phyloP scores from a whole-genome alignment of 805 yeast species.

The Zygoascus tannicola region DNA sequence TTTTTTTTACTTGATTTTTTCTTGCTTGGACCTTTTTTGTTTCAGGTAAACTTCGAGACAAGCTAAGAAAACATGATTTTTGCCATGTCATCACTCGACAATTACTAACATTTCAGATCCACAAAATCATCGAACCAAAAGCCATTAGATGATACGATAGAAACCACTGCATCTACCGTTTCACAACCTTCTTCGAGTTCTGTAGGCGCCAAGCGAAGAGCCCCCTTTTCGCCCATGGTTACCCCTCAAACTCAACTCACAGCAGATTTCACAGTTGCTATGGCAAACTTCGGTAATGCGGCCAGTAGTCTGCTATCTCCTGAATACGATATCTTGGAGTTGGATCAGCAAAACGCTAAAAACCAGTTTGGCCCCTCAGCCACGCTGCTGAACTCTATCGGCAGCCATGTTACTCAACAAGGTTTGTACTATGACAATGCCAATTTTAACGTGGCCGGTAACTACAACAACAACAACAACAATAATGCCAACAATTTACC shows the following conservation, averaged over 20 bases:
- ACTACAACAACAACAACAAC: background rate
- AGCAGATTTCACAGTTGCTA: background rate
- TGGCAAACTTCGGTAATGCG: background rate
- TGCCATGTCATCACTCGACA: too few relatives aligned
- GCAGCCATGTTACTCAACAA: background rate
- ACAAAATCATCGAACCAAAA: background rate
- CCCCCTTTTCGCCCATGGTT: constrained; percentile 2
- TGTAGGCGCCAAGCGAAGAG: background rate
- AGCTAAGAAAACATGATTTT: too few relatives aligned
- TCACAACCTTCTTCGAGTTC: too few relatives aligned
- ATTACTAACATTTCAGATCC: constrained; percentile 1
- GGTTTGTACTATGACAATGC: background rate
- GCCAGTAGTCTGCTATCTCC: constrained; percentile 4
- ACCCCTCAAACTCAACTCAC: constrained; percentile 1
- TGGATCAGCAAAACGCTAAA: background rate
- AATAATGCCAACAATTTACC: background rate
- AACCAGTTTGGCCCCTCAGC: background rate
- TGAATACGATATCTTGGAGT: constrained; percentile 5
- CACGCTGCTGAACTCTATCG: background rate
- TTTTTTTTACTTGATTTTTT: too few relatives aligned
- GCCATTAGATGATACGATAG: background rate
- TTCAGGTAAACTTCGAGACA: too few relatives aligned
- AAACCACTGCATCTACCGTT: too few relatives aligned
- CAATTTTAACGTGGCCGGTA: background rate
- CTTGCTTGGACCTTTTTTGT: too few relatives aligned